phyloP scores from a whole-genome alignment of 352 stramenopile species.

The Pythium phragmitis region DNA sequence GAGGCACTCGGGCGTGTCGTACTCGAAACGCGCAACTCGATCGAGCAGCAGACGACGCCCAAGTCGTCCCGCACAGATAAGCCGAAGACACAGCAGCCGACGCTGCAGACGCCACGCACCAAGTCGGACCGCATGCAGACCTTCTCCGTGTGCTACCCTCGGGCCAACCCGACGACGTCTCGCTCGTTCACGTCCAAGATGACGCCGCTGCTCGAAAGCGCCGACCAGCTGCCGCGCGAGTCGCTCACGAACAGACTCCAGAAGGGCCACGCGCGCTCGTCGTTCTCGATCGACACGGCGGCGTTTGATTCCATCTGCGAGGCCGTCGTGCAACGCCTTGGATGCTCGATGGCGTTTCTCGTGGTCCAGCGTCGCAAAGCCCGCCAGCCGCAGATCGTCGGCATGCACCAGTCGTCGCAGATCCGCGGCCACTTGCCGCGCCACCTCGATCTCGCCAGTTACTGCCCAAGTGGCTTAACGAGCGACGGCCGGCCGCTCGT shows the following conservation, averaged over 20 bases:
- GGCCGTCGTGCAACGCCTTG: conserved; percentile 43
- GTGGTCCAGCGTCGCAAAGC: conserved; percentile 28
- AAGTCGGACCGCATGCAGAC: conserved; percentile 28
- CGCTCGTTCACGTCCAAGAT: not conserved
- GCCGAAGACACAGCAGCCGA: too few relatives aligned
- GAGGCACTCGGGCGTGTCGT: conserved; percentile 52
- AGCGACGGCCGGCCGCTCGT: conserved; percentile 32
- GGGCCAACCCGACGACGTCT: conserved; percentile 18
- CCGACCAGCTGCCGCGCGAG: not conserved
- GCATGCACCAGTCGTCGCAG: conserved; percentile 27
- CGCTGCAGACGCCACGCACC: not conserved
- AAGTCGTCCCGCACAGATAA: conserved; percentile 22
- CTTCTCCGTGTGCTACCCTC: conserved; percentile 23
- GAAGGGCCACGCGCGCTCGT: not conserved
- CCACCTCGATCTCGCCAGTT: conserved; percentile 21
- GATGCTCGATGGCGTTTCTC: conserved; percentile 49
- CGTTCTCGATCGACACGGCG: conserved; percentile 10
- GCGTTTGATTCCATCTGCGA: conserved; percentile 63
- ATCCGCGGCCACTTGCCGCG: conserved; percentile 7
- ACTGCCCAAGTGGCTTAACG: conserved; percentile 7
- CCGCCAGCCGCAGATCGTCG: conserved; percentile 32
- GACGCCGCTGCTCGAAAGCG: conserved; percentile 9
- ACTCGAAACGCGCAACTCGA: conserved; percentile 25
- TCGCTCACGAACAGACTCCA: not conserved
- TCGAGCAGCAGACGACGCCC: conserved; percentile 9